These are phyloP conservation scores for Myriangium duriaei DNA, from an alignment of 2,329 filamentous ascomycete species.

Conservation along the genomic window DNA sequence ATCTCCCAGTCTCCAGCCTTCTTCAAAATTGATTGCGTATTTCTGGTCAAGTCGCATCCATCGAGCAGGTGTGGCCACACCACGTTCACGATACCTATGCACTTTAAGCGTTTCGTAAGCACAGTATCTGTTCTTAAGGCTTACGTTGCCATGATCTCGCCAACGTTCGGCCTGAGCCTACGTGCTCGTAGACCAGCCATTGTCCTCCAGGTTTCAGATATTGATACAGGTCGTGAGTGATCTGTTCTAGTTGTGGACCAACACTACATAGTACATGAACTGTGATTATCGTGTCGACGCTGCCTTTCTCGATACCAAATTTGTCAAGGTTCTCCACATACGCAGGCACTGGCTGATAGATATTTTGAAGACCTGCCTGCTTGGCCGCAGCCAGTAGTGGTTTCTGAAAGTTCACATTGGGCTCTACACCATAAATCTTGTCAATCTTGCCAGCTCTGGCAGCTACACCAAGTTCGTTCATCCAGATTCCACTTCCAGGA, in stretches of 20 bases:
- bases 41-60: constrained; percentile 23
- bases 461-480: constrained; percentile 37
- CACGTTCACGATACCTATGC: constrained; percentile 21
- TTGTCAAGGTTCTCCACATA: constrained; percentile 46
- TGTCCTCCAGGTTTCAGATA: constrained; percentile 48
- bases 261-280: constrained; percentile 52
- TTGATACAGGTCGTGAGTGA: constrained; percentile 43
- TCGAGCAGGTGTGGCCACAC: constrained; percentile 25
- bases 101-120: background rate
- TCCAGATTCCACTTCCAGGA: constrained; percentile 49
- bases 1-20: constrained; percentile 24
- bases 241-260: constrained; percentile 44
- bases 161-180: constrained; percentile 28
- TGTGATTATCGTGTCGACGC: constrained; percentile 47
- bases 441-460: constrained; percentile 21
- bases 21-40: constrained; percentile 24
- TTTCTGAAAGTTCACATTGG: constrained; percentile 43
- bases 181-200: constrained; percentile 54
- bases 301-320: constrained; percentile 37
- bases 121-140: constrained; percentile 7
- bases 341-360: constrained; percentile 50
- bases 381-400: constrained; percentile 36
- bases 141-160: constrained; percentile 24
- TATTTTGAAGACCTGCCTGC: constrained; percentile 40
- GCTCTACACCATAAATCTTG: constrained; percentile 51